Conservation (phyloP, 129 eudicot genomes). For the Calendula officinalis region DNA sequence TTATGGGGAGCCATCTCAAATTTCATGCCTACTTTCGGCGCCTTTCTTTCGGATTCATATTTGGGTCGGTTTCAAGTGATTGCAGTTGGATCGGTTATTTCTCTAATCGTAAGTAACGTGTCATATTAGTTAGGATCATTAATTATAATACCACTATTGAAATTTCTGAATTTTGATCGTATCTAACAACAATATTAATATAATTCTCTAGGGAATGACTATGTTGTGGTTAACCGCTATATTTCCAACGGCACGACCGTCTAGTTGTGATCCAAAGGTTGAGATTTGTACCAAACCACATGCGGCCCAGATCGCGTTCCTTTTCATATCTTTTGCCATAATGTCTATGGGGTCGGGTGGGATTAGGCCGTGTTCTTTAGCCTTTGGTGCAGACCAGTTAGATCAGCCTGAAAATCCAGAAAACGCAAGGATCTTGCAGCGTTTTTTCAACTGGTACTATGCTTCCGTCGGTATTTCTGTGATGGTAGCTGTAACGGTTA, state of each 20-base stretch:
- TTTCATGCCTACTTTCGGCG: constrained; percentile 67
- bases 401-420: constrained; percentile 54
- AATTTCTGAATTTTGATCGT: no score
- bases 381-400: constrained; percentile 77
- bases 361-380: constrained; percentile 62
- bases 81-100: constrained; percentile 38
- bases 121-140: neutral
- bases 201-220: constrained; percentile 37
- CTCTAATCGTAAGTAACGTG: constrained; percentile 36
- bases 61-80: constrained; percentile 63
- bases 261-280: constrained; percentile 21
- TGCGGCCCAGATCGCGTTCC: constrained; percentile 41
- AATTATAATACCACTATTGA: neutral
- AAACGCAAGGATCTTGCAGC: constrained; percentile 46
- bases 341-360: constrained; percentile 72
- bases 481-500: constrained; percentile 57
- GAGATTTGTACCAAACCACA: constrained; percentile 35
- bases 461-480: constrained; percentile 54
- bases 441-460: constrained; percentile 72
- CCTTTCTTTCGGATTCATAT: constrained; percentile 63
- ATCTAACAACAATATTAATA: neutral
- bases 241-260: constrained; percentile 38
- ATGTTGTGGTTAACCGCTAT: constrained; percentile 58
- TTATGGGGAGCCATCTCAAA: constrained; percentile 58
- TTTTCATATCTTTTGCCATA: constrained; percentile 45